phyloP scores from a whole-genome alignment of 768 basidiomycete species.

The Calvatia gigantea region DNA sequence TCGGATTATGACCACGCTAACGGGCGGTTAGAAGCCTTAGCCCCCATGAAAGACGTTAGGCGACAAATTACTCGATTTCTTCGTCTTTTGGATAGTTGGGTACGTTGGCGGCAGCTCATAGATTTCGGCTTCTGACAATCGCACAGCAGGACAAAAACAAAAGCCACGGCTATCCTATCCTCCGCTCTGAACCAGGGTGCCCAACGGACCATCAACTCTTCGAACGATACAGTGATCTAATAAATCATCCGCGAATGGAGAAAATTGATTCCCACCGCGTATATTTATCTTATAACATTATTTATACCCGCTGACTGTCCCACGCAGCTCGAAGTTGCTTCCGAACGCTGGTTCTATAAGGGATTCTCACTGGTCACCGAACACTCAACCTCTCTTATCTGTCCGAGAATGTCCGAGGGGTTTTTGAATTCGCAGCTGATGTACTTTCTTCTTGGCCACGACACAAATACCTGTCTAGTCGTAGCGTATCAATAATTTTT shows the following conservation, averaged over 20 bases:
- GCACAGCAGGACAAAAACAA: neutral
- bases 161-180: neutral
- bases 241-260: neutral
- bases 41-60: neutral
- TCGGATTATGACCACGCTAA: neutral
- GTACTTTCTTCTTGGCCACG: constrained; percentile 1
- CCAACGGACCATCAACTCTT: neutral
- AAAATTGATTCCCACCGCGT: neutral
- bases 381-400: neutral
- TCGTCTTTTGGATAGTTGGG: neutral
- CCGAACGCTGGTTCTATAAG: neutral
- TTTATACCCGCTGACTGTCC: neutral
- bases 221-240: neutral
- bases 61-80: neutral
- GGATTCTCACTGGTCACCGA: neutral
- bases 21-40: neutral
- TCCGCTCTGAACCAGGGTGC: neutral
- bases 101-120: neutral
- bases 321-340: neutral
- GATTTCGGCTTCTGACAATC: neutral
- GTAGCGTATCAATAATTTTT: neutral
- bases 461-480: neutral
- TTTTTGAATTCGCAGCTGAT: neutral
- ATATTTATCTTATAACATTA: neutral
- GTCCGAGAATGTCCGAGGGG: neutral